phyloP scores from a whole-genome alignment of 2,329 filamentous ascomycete genomes.

The Fusarium pininemorale region DNA sequence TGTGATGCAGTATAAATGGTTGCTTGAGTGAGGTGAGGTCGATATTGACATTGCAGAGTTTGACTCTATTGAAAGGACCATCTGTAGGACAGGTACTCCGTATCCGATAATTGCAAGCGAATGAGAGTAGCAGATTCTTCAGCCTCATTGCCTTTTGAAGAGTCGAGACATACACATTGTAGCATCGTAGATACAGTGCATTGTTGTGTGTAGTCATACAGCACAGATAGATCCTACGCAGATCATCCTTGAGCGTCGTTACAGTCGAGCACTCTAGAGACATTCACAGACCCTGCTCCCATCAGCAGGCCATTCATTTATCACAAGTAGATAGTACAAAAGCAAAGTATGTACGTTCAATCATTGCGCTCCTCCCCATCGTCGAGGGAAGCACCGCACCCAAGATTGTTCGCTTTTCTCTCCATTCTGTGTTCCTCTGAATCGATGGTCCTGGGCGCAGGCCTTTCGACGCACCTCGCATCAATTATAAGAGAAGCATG shows the following conservation, averaged over 20 bases:
- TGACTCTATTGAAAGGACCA: neutral
- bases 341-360: slow-evolving; percentile 61
- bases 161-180: neutral
- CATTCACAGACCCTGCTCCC: neutral
- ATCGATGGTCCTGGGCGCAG: slow-evolving; percentile 59
- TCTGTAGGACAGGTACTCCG: neutral
- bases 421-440: slow-evolving; percentile 61
- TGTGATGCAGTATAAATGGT: neutral
- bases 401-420: slow-evolving; percentile 67
- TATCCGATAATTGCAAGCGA: neutral
- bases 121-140: neutral
- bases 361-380: slow-evolving; percentile 68
- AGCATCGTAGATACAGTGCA: neutral
- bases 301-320: neutral
- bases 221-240: neutral
- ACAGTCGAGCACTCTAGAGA: neutral
- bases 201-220: neutral
- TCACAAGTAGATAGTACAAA: slow-evolving; percentile 12
- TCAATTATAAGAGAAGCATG: slow-evolving; percentile 52
- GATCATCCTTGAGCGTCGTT: neutral
- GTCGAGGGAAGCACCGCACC: slow-evolving; percentile 64
- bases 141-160: neutral
- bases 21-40: neutral
- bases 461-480: slow-evolving; percentile 57
- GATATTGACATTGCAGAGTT: neutral